Conservation (phyloP, 768 basidiomycete genomes). For the Mrakia gelida region DNA sequence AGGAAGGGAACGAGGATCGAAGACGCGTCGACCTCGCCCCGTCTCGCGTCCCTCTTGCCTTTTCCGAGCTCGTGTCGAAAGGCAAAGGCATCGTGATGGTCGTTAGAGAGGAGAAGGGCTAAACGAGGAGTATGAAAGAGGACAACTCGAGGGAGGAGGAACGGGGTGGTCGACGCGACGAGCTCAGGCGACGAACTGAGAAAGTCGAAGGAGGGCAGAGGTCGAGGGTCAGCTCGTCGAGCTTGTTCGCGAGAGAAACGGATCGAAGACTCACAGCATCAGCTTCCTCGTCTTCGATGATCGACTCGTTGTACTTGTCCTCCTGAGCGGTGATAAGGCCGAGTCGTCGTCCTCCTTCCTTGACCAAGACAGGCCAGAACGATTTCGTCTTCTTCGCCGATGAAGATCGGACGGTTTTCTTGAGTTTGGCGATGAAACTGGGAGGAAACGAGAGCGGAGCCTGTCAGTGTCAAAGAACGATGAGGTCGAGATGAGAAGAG, state of each 20-base stretch:
- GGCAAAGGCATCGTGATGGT: neutral
- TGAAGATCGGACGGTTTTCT: neutral
- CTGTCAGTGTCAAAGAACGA: neutral
- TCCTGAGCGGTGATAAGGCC: slow-evolving; percentile 10
- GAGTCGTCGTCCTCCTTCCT: neutral
- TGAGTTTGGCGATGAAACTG: neutral
- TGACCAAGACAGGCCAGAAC: neutral
- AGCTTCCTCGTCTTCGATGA: slow-evolving; percentile 11
- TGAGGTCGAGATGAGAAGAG: neutral
- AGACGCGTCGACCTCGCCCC: too few relatives aligned
- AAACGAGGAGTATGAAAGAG: neutral
- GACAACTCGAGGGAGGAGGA: neutral
- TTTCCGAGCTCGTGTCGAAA: too few relatives aligned
- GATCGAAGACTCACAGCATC: neutral
- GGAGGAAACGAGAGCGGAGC: neutral
- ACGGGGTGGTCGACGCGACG: neutral
- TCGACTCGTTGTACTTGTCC: slow-evolving; percentile 17
- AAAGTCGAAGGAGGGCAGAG: neutral
- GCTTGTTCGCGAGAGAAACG: neutral
- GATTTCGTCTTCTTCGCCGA: neutral
- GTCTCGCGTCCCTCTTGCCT: too few relatives aligned
- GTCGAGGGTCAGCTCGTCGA: neutral
- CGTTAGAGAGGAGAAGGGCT: neutral
- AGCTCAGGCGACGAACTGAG: neutral
- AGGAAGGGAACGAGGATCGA: neutral